A percentile compares a stretch with the other conserved stretches of the same genome.
phyloP scores from a whole-genome alignment of 2,329 filamentous ascomycete genomes.

The Plenodomus tracheiphilus region DNA sequence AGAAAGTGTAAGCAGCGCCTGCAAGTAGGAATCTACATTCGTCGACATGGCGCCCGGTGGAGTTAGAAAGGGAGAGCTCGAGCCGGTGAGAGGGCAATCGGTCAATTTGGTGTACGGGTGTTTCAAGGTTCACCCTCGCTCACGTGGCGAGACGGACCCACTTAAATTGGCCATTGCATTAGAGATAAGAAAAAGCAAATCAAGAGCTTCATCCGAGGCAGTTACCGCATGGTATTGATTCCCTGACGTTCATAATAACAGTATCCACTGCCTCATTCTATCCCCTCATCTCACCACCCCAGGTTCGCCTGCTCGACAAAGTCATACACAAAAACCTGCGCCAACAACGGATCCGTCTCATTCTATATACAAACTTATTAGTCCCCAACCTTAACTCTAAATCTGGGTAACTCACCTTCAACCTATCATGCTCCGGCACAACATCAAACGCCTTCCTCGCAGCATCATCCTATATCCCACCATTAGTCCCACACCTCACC shows the following conservation, averaged over 20 bases:
- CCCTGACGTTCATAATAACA: no score
- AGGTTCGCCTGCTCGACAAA: constrained; percentile 28
- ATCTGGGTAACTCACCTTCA: constrained; percentile 21
- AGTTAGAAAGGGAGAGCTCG: no score
- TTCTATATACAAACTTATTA: constrained; percentile 11
- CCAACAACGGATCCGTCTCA: constrained; percentile 31
- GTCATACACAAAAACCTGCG: constrained; percentile 34
- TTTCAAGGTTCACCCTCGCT: no score
- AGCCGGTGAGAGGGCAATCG: no score
- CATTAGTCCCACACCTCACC: background rate
- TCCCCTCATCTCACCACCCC: constrained; percentile 20
- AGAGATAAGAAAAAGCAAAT: no score
- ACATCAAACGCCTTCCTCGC: constrained; percentile 26
- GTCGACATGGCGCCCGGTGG: background rate
- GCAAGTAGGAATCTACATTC: background rate
- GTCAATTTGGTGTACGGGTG: no score
- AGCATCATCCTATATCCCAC: constrained; percentile 15
- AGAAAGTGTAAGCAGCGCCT: constrained; percentile 3
- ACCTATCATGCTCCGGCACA: constrained; percentile 24
- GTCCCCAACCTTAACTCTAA: background rate
- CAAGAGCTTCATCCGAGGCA: no score
- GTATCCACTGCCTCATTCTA: no score
- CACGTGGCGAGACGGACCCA: no score
- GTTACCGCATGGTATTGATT: no score
- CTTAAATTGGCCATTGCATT: no score